Evolutionary conservation across 768 basidiomycete species (phyloP).

Genomic region (Mycena vulgaris): DNA sequence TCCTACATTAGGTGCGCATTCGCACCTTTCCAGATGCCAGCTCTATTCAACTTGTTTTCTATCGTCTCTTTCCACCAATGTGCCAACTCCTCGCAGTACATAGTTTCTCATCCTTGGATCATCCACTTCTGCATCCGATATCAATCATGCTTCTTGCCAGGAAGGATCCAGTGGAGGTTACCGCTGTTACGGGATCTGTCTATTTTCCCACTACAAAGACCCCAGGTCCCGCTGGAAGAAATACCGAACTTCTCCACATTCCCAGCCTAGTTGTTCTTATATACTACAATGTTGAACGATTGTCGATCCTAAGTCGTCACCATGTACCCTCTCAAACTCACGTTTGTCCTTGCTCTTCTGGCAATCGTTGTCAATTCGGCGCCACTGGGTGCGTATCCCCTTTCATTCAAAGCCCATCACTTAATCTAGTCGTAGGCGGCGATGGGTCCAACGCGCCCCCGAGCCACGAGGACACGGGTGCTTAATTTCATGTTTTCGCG

Average conservation of each 20-base stretch:
- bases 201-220: conserved; percentile 18
- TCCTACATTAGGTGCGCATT: too few relatives aligned
- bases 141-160: conserved; percentile 5
- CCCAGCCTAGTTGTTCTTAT: not conserved
- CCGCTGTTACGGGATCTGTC: not conserved
- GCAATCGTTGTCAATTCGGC: conserved; percentile 15
- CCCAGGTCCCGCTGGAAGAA: conserved; percentile 23
- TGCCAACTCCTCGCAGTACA: too few relatives aligned
- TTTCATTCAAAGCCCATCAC: not conserved
- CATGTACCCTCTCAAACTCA: conserved; percentile 20
- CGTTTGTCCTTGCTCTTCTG: conserved; percentile 21
- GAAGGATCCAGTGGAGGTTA: not conserved
- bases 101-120: not conserved
- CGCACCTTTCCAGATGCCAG: too few relatives aligned
- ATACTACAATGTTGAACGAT: too few relatives aligned
- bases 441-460: conserved; percentile 16
- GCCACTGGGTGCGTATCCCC: conserved; percentile 18
- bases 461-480: conserved; percentile 8
- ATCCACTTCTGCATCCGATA: conserved; percentile 3
- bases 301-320: too few relatives aligned
- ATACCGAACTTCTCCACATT: not conserved
- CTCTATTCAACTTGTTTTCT: too few relatives aligned
- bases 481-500: not conserved
- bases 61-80: too few relatives aligned
- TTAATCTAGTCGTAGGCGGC: conserved; percentile 14